phyloP scores from a whole-genome alignment of 257 asterid species.

The Ehretia macrophylla region DNA sequence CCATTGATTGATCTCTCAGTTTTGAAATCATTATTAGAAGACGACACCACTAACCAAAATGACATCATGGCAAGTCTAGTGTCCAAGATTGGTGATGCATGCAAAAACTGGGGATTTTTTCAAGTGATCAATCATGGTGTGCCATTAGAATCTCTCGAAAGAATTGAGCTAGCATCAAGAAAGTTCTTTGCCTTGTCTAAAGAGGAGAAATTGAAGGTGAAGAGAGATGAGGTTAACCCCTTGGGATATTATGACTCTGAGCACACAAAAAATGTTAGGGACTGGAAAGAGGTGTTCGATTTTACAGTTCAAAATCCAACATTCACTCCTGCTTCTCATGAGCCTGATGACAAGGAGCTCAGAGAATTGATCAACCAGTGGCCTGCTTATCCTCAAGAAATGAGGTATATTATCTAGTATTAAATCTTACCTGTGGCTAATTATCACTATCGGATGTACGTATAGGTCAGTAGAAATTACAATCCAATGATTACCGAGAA shows the following conservation, averaged over 20 bases:
- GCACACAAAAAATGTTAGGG: constrained; percentile 63
- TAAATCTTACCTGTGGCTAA: no score
- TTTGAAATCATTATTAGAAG: constrained; percentile 12
- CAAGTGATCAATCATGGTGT: constrained; percentile 84
- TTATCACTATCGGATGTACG: no score
- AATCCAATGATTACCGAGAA: no score
- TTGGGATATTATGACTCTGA: constrained; percentile 63
- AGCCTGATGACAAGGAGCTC: constrained; percentile 37
- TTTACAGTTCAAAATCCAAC: constrained; percentile 43
- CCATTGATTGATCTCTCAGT: constrained; percentile 60
- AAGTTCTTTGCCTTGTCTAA: no score
- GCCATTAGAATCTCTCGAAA: constrained; percentile 30
- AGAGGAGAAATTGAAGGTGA: no score
- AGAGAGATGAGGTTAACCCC: constrained; percentile 23
- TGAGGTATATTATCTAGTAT: no score
- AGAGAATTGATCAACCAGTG: constrained; percentile 36
- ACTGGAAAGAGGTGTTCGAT: constrained; percentile 80
- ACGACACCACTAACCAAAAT: constrained; percentile 11
- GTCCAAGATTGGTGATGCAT: constrained; percentile 18
- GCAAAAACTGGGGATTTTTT: constrained; percentile 63
- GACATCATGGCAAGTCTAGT: constrained; percentile 32
- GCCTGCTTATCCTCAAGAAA: constrained; percentile 52
- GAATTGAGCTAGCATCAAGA: no score
- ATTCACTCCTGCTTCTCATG: constrained; percentile 40
- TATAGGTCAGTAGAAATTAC: no score